Percentiles rank a stretch among this genome's conserved stretches.
Evolutionary conservation across 345 rosid genomes (phyloP).

Genomic region (Eucalyptus paniculata): DNA sequence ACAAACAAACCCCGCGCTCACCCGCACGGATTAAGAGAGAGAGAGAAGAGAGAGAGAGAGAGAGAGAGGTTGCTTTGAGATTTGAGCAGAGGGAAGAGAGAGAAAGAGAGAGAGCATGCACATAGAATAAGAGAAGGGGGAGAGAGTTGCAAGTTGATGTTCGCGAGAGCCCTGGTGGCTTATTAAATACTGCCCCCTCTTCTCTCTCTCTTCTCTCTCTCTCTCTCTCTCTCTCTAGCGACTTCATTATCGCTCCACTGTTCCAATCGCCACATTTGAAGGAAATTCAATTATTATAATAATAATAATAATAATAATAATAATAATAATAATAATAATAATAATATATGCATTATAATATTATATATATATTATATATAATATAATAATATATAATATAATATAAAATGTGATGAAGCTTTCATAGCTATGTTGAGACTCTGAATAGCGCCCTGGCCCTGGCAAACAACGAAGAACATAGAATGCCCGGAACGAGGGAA

Average conservation of each 20-base stretch:
- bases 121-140: background rate
- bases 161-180: background rate
- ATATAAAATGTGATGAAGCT: background rate
- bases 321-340: too few species aligned
- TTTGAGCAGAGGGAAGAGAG: background rate
- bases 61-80: background rate
- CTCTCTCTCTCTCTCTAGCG: background rate
- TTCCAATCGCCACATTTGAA: background rate
- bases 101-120: background rate
- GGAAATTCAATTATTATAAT: background rate
- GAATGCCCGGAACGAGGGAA: background rate
- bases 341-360: too few species aligned
- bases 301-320: too few species aligned
- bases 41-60: background rate
- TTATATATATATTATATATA: too few species aligned
- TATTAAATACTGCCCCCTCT: background rate
- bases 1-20: background rate
- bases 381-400: too few species aligned
- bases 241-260: background rate
- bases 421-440: background rate
- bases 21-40: background rate
- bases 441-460: background rate
- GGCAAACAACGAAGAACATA: background rate
- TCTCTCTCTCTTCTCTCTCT: background rate
- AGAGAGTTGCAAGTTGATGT: background rate